A percentile compares a stretch with the other conserved stretches of the same genome.
These are phyloP conservation scores for Didymosphaeria variabile DNA, from an alignment of 2,329 filamentous ascomycete species.

Conservation along the genomic window DNA sequence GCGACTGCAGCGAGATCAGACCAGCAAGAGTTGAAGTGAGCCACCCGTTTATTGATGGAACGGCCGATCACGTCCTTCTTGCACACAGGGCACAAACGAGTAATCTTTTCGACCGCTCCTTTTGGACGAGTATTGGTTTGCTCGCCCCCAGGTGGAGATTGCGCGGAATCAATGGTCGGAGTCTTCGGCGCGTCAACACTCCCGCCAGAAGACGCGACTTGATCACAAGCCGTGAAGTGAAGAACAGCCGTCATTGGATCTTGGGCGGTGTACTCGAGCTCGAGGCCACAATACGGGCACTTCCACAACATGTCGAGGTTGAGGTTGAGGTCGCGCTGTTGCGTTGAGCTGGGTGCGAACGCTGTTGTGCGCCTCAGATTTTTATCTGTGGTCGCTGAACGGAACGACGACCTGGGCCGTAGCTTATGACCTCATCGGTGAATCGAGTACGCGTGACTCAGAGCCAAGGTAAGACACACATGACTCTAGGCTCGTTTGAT, in stretches of 20 bases:
- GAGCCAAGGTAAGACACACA: not conserved
- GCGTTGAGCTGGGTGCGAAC: not conserved
- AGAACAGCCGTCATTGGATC: not conserved
- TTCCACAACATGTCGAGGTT: not conserved
- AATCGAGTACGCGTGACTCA: not conserved
- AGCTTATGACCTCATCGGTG: not conserved
- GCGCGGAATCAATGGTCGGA: not conserved
- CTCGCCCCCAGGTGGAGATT: not conserved
- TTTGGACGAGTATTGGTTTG: not conserved
- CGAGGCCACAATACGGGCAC: not conserved
- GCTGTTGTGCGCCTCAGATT: not conserved
- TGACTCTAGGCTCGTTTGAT: not conserved
- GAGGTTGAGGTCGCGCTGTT: not conserved
- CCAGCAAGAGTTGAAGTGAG: constrained; percentile 1
- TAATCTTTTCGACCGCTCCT: not conserved
- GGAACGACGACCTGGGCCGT: not conserved
- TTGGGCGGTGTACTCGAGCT: not conserved
- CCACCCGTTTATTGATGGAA: not conserved
- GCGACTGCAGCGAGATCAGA: not conserved
- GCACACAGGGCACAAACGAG: not conserved
- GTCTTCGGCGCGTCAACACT: not conserved
- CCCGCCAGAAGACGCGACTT: not conserved
- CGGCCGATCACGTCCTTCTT: too few species aligned
- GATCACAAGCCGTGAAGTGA: not conserved
- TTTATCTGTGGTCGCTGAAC: not conserved